Conservation (phyloP, 768 basidiomycete genomes). For the Wakefieldia striispora region DNA sequence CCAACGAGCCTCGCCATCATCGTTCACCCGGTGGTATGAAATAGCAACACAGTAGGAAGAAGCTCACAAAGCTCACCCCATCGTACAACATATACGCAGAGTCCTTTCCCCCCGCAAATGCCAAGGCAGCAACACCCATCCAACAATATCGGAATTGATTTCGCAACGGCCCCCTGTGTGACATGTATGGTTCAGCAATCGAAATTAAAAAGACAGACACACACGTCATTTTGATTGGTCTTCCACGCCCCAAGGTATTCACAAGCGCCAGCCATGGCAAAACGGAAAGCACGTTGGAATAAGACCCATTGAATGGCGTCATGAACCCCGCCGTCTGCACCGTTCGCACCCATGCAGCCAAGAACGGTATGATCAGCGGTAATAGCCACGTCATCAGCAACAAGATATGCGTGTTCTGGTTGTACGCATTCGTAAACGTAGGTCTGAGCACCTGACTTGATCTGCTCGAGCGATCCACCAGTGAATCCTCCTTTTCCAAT, state of each 20-base stretch:
- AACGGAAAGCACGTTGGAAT: constrained; percentile 69
- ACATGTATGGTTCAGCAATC: not conserved
- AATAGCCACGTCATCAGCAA: constrained; percentile 80
- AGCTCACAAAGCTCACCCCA: constrained; percentile 41
- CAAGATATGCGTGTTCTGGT: constrained; percentile 60
- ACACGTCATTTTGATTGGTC: constrained; percentile 42
- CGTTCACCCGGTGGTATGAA: constrained; percentile 4
- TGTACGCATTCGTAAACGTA: constrained; percentile 30
- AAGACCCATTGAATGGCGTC: constrained; percentile 71
- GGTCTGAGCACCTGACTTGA: not conserved
- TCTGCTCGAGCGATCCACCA: not conserved
- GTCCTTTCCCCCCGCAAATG: constrained; percentile 69
- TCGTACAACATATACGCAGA: constrained; percentile 67
- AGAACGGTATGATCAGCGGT: constrained; percentile 70
- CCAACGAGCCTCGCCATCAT: not conserved
- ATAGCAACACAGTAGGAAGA: constrained; percentile 10
- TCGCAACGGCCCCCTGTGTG: constrained; percentile 9
- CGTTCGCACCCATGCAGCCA: constrained; percentile 90
- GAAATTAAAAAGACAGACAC: constrained; percentile 11
- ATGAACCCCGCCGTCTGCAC: constrained; percentile 74
- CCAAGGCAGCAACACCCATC: constrained; percentile 44
- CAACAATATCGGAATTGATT: constrained; percentile 52
- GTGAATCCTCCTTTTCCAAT: constrained; percentile 14
- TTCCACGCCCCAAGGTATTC: constrained; percentile 56
- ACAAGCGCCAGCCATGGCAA: constrained; percentile 63